Evolutionary conservation across 306 rosid genomes (phyloP).

Genomic region (Ammopiptanthus mongolicus): DNA sequence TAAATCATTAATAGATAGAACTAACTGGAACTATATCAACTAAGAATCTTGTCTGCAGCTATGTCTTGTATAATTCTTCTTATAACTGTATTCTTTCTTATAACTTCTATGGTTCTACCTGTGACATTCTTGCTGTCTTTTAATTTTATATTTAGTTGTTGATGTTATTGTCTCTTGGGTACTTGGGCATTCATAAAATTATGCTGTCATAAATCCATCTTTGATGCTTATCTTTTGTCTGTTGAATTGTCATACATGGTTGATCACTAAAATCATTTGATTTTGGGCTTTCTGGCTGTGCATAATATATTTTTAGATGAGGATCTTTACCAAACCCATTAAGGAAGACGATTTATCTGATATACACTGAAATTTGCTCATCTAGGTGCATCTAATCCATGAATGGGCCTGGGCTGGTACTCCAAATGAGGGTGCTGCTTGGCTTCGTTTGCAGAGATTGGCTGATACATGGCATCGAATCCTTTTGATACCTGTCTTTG

Average conservation of each 20-base stretch:
- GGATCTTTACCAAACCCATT: not conserved
- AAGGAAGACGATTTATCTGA: conserved; percentile 16
- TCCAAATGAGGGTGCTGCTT: conserved; percentile 93
- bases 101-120: not conserved
- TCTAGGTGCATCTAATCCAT: conserved; percentile 84
- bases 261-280: not conserved
- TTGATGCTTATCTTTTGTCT: not conserved
- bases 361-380: conserved; percentile 24
- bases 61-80: not conserved
- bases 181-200: not conserved
- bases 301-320: not conserved
- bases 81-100: not conserved
- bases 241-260: not conserved
- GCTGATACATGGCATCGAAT: conserved; percentile 96
- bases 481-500: conserved; percentile 82
- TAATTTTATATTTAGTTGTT: not conserved
- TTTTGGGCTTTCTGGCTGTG: not conserved
- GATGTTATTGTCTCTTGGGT: not conserved
- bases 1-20: not conserved
- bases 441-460: conserved; percentile 91
- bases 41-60: not conserved
- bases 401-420: conserved; percentile 99
- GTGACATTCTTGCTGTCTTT: not conserved
- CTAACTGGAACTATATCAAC: not conserved
- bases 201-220: not conserved